phyloP scores from a whole-genome alignment of 257 asterid genomes.

The Lycium ferocissimum region DNA sequence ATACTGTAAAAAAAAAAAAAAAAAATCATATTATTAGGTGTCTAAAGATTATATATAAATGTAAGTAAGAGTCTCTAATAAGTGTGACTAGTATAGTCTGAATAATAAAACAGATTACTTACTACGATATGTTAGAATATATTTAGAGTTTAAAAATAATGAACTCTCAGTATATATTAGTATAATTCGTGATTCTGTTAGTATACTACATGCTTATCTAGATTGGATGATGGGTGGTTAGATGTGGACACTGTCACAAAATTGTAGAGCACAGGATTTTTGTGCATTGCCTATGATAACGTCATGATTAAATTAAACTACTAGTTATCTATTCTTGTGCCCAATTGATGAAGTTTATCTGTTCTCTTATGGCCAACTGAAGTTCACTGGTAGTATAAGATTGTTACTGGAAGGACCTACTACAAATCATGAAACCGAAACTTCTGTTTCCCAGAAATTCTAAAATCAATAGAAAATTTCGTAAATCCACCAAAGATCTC shows the following conservation, averaged over 20 bases:
- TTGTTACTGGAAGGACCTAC: background rate
- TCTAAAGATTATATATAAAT: no score
- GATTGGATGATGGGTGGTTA: background rate
- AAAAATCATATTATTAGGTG: background rate
- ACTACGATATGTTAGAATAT: background rate
- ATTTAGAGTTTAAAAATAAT: background rate
- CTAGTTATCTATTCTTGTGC: constrained; percentile 12
- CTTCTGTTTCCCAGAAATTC: background rate
- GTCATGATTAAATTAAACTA: constrained; percentile 2
- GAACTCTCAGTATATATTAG: background rate
- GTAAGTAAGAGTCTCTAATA: no score
- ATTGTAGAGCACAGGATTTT: background rate
- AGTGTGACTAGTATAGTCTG: no score
- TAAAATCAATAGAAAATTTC: background rate
- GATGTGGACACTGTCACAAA: constrained; percentile 4
- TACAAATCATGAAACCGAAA: constrained; percentile 6
- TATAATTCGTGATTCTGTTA: background rate
- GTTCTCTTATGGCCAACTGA: background rate
- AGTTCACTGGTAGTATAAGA: background rate
- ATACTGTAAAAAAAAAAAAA: background rate
- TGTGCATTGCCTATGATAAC: background rate
- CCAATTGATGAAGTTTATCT: constrained; percentile 14
- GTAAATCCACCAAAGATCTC: background rate
- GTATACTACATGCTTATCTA: background rate
- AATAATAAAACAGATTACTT: background rate